A percentile compares a stretch with the other conserved stretches of the same genome.
Conservation (phyloP, 164 flowering plant species). For the Macadamia integrifolia region DNA sequence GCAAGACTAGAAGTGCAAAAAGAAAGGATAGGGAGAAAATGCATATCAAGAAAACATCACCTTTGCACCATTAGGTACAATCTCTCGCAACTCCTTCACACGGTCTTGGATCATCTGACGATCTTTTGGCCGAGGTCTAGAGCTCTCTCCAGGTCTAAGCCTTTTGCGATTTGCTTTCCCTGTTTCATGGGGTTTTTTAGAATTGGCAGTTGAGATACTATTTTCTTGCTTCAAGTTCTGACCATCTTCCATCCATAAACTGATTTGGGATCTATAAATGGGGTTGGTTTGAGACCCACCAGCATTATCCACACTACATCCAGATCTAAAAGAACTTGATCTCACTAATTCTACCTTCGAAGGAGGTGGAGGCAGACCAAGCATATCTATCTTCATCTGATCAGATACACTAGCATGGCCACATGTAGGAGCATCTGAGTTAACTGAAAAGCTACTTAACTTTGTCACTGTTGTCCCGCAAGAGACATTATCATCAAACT, state of each 20-base stretch:
- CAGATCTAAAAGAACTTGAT: constrained; percentile 40
- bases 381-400: constrained; percentile 27
- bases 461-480: constrained; percentile 52
- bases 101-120: constrained; percentile 99
- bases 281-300: constrained; percentile 43
- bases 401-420: constrained; percentile 19
- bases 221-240: constrained; percentile 32
- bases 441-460: constrained; percentile 40
- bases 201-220: constrained; percentile 54
- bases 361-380: constrained; percentile 30
- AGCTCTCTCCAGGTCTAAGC: constrained; percentile 91
- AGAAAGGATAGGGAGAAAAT: too few relatives aligned
- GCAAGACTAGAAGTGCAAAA: too few relatives aligned
- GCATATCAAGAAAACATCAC: constrained; percentile 24
- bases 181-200: constrained; percentile 52
- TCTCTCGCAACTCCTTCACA: constrained; percentile 85
- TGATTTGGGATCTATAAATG: constrained; percentile 53
- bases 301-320: constrained; percentile 32
- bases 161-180: constrained; percentile 74
- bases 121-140: constrained; percentile 97
- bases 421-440: constrained; percentile 27
- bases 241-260: constrained; percentile 61
- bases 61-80: constrained; percentile 95
- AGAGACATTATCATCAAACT: constrained; percentile 48
- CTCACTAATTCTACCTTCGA: constrained; percentile 26